Base-by-base conservation (phyloP, 2,329 filamentous ascomycete genomes). In the Ceratocystis diversiconidia region DNA sequence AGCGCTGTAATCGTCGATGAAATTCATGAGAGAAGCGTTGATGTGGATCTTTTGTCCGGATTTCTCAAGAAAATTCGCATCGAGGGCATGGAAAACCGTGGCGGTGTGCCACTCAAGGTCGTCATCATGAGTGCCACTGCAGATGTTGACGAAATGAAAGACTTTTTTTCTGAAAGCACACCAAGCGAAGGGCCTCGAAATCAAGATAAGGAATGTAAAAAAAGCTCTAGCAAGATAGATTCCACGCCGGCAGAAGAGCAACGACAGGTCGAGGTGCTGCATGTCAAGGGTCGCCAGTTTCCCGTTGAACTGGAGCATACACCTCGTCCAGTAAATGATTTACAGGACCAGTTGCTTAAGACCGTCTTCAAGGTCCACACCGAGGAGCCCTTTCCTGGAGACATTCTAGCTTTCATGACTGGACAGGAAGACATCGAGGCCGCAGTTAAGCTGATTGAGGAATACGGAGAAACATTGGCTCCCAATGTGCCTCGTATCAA, bases 101-200 rank as follows among this genome's bases (percentile, higher is more conserved):
- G 86, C 6, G 88, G 88, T 4, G 77, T 87, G 36, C 86, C 88
- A 0, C 77, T 99, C 65, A 97, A 96, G 74, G 85, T 97, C 2
- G 83, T 96, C 43, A 84, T 97, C 72, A 99, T 99, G 94, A 96
- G 92, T 80, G 94, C 94, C 62, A 99, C 94, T 5, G 90, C 91
- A 46, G 90, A 97, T 73, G 85, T 96, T 66, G 86, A 92, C 68
- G 84, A 82, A 65, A 84, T 97, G 41, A 60, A 64, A 15, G 80
- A 84, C 55, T 77, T 96, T 73, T 96, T 97, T 76, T 75, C 77
- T 19, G 46, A 19, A 22, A 50, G 43, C 5, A 50, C 25, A 30
- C 7, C 5, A 3, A 61, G 19, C 22, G 22, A 61, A 22, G 52
- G 64, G 2, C 61, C 46, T 6, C 25, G 32, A 59, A n/a, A 19